A percentile compares a stretch with the other conserved stretches of the same genome.
These are phyloP conservation scores for Ogataea allantospora DNA, from an alignment of 805 yeast species.

Conservation along the genomic window DNA sequence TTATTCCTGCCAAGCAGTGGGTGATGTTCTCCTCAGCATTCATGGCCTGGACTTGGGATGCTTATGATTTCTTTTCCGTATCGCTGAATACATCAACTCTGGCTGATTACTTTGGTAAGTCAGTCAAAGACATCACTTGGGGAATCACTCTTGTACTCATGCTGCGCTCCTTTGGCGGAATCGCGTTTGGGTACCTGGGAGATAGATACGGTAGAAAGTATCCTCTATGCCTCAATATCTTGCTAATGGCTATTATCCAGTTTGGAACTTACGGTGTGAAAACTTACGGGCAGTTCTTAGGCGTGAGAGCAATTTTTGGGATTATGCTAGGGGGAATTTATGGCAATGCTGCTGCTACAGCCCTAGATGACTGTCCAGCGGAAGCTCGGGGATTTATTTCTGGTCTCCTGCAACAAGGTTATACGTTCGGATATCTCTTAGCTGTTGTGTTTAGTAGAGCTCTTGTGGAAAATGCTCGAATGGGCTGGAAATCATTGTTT, in stretches of 20 bases:
- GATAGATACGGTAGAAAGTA: slow-evolving; percentile 62
- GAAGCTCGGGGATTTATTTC: slow-evolving; percentile 57
- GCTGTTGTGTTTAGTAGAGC: slow-evolving; percentile 67
- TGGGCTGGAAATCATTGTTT: slow-evolving; percentile 63
- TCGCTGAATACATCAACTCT: slow-evolving; percentile 49
- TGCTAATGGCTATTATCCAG: slow-evolving; percentile 49
- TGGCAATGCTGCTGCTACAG: slow-evolving; percentile 53
- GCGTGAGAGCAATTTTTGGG: slow-evolving; percentile 63
- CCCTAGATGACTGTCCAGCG: slow-evolving; percentile 53
- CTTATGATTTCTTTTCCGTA: slow-evolving; percentile 60
- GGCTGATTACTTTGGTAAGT: slow-evolving; percentile 43
- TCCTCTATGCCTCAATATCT: slow-evolving; percentile 50
- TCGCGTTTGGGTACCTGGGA: slow-evolving; percentile 57
- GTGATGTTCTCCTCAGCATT: slow-evolving; percentile 52
- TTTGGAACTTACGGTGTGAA: slow-evolving; percentile 63
- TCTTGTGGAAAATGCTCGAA: slow-evolving; percentile 49
- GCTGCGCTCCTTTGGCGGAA: slow-evolving; percentile 66
- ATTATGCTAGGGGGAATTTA: slow-evolving; percentile 57
- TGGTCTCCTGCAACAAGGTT: slow-evolving; percentile 79
- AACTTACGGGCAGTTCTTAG: slow-evolving; percentile 56
- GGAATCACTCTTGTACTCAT: slow-evolving; percentile 65
- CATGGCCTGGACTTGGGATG: slow-evolving; percentile 64
- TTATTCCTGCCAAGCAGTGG: slow-evolving; percentile 56
- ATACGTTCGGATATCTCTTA: slow-evolving; percentile 64
- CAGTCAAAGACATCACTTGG: slow-evolving; percentile 58